phyloP scores from a whole-genome alignment of 2,329 filamentous ascomycete genomes.

The Aspergillus vadensis region DNA sequence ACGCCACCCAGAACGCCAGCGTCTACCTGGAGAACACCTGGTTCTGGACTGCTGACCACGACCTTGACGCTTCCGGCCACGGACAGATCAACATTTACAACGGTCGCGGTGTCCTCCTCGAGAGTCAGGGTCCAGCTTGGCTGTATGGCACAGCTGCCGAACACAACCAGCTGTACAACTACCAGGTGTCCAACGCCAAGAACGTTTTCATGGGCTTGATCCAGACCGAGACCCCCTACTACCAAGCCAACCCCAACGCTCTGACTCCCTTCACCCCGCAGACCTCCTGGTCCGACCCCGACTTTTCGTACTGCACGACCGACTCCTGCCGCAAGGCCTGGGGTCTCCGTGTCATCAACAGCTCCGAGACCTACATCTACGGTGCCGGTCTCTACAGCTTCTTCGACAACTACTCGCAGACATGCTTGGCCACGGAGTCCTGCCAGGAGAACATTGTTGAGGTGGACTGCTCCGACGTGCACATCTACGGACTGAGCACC shows the following conservation, averaged over 20 bases:
- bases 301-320: conserved; percentile 64
- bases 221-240: conserved; percentile 85
- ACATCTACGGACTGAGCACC: conserved; percentile 70
- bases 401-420: conserved; percentile 78
- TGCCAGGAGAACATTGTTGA: conserved; percentile 80
- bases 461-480: conserved; percentile 65
- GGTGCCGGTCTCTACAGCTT: conserved; percentile 79
- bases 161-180: conserved; percentile 70
- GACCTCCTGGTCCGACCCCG: conserved; percentile 54
- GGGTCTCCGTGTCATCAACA: conserved; percentile 72
- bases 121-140: conserved; percentile 79
- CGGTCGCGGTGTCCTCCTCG: conserved; percentile 79
- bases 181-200: conserved; percentile 75
- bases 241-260: conserved; percentile 79
- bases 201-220: conserved; percentile 82
- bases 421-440: conserved; percentile 65
- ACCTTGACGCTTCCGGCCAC: conserved; percentile 73
- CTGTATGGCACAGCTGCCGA: conserved; percentile 72
- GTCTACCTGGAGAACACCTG: conserved; percentile 86
- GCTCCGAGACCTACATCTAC: conserved; percentile 67
- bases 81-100: conserved; percentile 76
- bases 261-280: conserved; percentile 50
- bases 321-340: conserved; percentile 70
- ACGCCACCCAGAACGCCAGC: conserved; percentile 58
- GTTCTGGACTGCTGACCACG: conserved; percentile 90